Evolutionary conservation across 768 basidiomycete genomes (phyloP).

Genomic region (Daedaleopsis nitida): DNA sequence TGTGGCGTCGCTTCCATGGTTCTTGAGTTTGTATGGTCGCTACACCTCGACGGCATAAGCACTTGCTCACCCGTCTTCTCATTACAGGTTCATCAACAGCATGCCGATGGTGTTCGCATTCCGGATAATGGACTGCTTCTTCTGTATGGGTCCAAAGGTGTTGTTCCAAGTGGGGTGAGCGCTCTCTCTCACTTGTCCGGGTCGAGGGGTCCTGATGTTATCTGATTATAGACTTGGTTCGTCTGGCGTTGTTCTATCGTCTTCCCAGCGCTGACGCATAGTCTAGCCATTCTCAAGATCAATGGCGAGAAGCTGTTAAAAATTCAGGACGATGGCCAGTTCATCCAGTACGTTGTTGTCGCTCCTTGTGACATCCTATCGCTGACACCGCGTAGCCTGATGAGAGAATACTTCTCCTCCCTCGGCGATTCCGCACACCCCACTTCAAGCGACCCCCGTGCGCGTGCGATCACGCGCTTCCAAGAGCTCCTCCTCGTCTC

Average conservation of each 20-base stretch:
- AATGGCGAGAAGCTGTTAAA: slow-evolving; percentile 91
- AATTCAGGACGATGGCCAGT: slow-evolving; percentile 95
- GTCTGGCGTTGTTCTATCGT: slow-evolving; percentile 30
- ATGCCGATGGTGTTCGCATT: slow-evolving; percentile 99
- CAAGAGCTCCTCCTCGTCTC: slow-evolving; percentile 96
- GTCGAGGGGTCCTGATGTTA: slow-evolving; percentile 2
- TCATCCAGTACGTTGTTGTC: slow-evolving; percentile 74
- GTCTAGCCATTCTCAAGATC: slow-evolving; percentile 90
- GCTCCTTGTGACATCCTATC: no score
- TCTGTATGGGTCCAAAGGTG: slow-evolving; percentile 99
- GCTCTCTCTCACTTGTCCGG: neutral
- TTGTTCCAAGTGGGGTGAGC: slow-evolving; percentile 97
- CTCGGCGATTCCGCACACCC: slow-evolving; percentile 96
- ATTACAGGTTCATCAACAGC: slow-evolving; percentile 77
- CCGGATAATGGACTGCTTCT: slow-evolving; percentile 95
- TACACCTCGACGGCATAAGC: slow-evolving; percentile 17
- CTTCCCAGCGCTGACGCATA: slow-evolving; percentile 14
- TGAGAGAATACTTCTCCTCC: slow-evolving; percentile 93
- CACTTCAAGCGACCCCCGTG: slow-evolving; percentile 80
- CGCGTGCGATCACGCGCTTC: slow-evolving; percentile 94
- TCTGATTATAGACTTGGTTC: slow-evolving; percentile 51
- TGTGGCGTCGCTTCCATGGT: slow-evolving; percentile 97
- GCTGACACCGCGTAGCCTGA: slow-evolving; percentile 54
- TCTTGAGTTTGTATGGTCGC: slow-evolving; percentile 84
- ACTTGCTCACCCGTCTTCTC: slow-evolving; percentile 1